Base-by-base conservation (phyloP, 75 land plant species). In the Cunninghamia lanceolata region DNA sequence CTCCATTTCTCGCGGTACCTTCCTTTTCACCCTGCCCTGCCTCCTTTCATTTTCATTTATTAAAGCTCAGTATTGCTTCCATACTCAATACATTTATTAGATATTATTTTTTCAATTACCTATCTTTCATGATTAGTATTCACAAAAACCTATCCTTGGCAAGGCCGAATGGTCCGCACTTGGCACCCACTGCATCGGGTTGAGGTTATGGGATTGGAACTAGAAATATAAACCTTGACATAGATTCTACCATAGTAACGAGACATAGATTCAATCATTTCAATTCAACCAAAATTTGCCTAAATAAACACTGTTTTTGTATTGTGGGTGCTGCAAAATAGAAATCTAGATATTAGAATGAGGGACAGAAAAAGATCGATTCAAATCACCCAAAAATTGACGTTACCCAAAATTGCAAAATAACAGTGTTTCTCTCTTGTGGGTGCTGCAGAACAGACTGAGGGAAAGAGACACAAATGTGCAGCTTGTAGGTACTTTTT, bases 1-100 rank as follows among this genome's bases (percentile, higher is more conserved):
- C 14, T 89, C 94, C 9, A 92, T 94, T 47, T 93, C 94, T 38
- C 96, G 91, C 86, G 96, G 94, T 94, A 91, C 83, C 56, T 87
- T 91, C 90, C 89, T 90, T 89, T 84, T 89, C 82, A 87, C 91
- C 88, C 91, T 40, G 87, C 90, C 90, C 83, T 85, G 91, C 83
- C 90, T 89, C 91, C 87, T 87, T 71, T 34, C 75, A 10, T 71
- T 32, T 71, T 32, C 75, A 75, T 86, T 59, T 74, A 5, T 38
- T 53, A 59, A 50, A 42, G 47, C n/a, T 19, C 19, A 43, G 25
- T 42, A 40, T n/a, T 40, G 25, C 83, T 71, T 71, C 68, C 8
- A 34, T 71, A 34, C 36, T 2, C 35, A 32, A 34, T 34, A 0
- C 34, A n/a, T 19, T 4, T 19, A 19, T 53, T 15, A 17, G 16